Evolutionary conservation across 108 stramenopile genomes (phyloP), one percentile per base, ranked within the genome.

Genomic region (Cyclostephanos invisitatus): DNA sequence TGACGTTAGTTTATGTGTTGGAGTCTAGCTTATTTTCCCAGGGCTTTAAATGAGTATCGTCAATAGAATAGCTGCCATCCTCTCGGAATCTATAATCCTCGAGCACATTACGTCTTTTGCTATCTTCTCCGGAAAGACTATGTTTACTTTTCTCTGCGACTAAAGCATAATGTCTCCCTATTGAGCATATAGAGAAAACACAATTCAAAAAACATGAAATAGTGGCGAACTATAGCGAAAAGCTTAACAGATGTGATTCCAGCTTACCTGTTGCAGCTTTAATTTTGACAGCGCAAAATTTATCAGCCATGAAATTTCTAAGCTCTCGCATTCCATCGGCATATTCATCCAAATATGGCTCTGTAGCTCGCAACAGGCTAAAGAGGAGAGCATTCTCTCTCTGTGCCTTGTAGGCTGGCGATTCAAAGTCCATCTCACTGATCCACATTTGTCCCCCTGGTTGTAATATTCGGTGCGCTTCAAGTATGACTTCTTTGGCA

Each of bases 371-470:
- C 47, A 93, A 59, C 38, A 93, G 67, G 7, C 84, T 79, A 68
- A 93, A 93, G 24, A 93, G 62, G 15, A 91, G 22, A 10, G 89
- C 84, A 72, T 91, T 91, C 3, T 86, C 88, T 44, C 92, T 63
- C 62, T 90, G 92, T 8, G 87, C 88, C 15, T 80, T 84, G 71
- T 89, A 93, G 22, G 86, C 92, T 3, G 89, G 88, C 20, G 85
- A 61, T 64, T 91, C 89, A 81, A 93, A 93, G 70, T 93, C 92
- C 92, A 91, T 93, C 66, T 93, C 92, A 49, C 78, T 78, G 14
- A 93, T 83, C 89, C 88, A 93, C 1, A 93, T 51, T 61, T 93
- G 92, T 35, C 88, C 89, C 38, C 64, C 74, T 2, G 86, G 87
- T 64, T 84, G 77, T 21, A 93, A 55, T 15, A 90, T 69, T 7